A percentile compares a stretch with the other conserved stretches of the same genome.
These are phyloP conservation scores for Colletotrichum sp. DNA, from an alignment of 2,329 filamentous ascomycete genomes.

Conservation along the genomic window DNA sequence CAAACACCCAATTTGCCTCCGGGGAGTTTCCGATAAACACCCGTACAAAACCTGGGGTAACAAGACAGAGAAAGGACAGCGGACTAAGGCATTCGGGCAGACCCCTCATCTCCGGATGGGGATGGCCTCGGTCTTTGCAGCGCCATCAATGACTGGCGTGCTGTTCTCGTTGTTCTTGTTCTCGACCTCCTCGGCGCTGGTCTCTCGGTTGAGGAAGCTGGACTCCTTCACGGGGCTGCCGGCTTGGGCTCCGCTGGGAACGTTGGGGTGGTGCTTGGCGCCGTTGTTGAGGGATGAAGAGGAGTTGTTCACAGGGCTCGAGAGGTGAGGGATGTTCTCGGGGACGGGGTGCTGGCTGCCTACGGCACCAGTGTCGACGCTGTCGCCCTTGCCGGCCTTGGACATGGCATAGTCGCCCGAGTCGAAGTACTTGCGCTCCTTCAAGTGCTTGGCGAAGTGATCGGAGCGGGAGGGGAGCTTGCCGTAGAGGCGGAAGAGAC, in stretches of 20 bases:
- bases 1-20: constrained; percentile 16
- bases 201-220: constrained; percentile 84
- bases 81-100: neutral
- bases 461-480: constrained; percentile 97
- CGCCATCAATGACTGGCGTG: constrained; percentile 13
- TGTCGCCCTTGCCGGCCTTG: constrained; percentile 95
- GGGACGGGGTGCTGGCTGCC: constrained; percentile 94
- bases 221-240: constrained; percentile 90
- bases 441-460: constrained; percentile 96
- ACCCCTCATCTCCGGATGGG: constrained; percentile 65
- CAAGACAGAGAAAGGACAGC: constrained; percentile 6
- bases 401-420: constrained; percentile 95
- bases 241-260: constrained; percentile 53
- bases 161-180: constrained; percentile 16
- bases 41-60: constrained; percentile 8
- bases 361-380: constrained; percentile 91
- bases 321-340: constrained; percentile 92
- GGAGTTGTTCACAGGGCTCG: constrained; percentile 62
- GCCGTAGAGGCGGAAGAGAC: constrained; percentile 95
- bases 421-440: constrained; percentile 99
- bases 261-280: constrained; percentile 20
- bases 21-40: neutral
- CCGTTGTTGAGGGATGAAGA: constrained; percentile 18
- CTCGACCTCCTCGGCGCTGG: constrained; percentile 65
- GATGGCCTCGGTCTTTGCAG: constrained; percentile 52